A percentile compares a stretch with the other conserved stretches of the same genome.
phyloP scores from a whole-genome alignment of 768 basidiomycete species.

The Russula emetica region DNA sequence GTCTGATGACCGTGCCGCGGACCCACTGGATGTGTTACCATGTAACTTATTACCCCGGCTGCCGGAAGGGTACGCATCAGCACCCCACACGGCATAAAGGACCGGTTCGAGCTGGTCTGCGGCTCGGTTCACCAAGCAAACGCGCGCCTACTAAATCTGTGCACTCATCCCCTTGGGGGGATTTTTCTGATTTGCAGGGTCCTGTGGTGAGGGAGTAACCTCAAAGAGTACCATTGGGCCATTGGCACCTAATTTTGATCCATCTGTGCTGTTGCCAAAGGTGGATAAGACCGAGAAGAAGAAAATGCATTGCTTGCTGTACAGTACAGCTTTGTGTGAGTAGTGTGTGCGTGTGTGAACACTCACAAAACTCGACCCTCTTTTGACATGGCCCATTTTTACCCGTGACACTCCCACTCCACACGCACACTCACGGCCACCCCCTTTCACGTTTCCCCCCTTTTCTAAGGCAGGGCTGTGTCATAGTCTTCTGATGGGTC shows the following conservation, averaged over 20 bases:
- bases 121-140: not conserved
- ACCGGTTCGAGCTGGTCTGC: constrained; percentile 14
- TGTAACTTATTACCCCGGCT: too few relatives aligned
- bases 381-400: not conserved
- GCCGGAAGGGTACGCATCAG: not conserved
- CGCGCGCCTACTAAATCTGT: constrained; percentile 7
- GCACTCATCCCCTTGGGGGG: not conserved
- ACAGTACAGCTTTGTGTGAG: too few relatives aligned
- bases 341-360: not conserved
- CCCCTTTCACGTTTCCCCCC: not conserved
- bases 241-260: not conserved
- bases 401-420: constrained; percentile 2
- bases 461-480: constrained; percentile 9
- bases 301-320: not conserved
- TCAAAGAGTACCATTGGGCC: not conserved
- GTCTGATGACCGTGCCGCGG: not conserved
- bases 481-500: constrained; percentile 1
- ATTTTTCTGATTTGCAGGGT: not conserved
- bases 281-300: constrained; percentile 5
- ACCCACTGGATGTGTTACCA: not conserved
- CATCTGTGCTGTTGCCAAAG: not conserved
- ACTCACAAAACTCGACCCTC: not conserved
- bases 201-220: not conserved
- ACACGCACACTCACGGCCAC: not conserved
- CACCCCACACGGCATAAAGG: not conserved